Percentiles rank a stretch among this genome's conserved stretches.
Conservation (phyloP, 2,329 filamentous ascomycete genomes). For the Trichoderma polysporum region DNA sequence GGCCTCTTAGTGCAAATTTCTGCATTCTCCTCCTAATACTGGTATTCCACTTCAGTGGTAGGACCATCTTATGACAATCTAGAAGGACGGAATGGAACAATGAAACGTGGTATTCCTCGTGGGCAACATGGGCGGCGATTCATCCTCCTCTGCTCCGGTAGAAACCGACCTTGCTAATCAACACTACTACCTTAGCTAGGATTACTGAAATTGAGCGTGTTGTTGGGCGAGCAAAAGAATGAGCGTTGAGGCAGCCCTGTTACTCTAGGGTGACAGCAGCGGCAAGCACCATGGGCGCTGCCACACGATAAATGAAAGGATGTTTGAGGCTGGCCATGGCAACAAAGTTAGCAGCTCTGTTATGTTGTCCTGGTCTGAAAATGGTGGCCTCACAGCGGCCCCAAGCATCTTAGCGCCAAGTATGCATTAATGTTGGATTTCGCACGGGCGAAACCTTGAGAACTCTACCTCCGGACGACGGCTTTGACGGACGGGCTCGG, state of each 20-base stretch:
- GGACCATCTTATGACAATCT: neutral
- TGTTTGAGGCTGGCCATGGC: neutral
- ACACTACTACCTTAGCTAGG: neutral
- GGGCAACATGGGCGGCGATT: neutral
- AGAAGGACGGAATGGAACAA: constrained; percentile 7
- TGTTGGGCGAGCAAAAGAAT: neutral
- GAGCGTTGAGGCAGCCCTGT: neutral
- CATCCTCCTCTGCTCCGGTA: neutral
- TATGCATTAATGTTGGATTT: neutral
- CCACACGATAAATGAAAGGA: neutral
- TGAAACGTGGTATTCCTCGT: constrained; percentile 13
- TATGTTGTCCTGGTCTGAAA: neutral
- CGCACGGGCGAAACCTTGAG: neutral
- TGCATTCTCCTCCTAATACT: neutral
- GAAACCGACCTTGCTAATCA: neutral
- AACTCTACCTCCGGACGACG: neutral
- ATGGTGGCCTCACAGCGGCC: neutral
- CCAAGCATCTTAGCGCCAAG: neutral
- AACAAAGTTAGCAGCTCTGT: neutral
- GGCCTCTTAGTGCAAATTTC: constrained; percentile 3
- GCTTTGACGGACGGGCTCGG: neutral
- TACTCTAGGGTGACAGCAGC: neutral
- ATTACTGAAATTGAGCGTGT: neutral
- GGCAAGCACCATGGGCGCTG: neutral
- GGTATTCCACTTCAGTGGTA: neutral